phyloP scores from a whole-genome alignment of 352 stramenopile genomes.

The Globisporangium sylvaticum region DNA sequence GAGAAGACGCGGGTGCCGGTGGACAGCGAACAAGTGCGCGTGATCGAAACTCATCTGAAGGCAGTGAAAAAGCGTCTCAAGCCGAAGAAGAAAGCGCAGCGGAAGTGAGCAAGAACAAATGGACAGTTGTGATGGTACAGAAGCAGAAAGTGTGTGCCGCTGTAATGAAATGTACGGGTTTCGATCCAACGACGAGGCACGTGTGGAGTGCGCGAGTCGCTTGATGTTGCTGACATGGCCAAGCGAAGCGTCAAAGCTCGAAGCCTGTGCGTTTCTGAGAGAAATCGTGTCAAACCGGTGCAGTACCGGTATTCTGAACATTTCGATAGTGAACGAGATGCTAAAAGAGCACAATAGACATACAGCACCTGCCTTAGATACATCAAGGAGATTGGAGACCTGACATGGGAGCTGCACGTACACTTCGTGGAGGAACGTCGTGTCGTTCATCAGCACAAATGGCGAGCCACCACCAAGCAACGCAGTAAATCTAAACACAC shows the following conservation, averaged over 20 bases:
- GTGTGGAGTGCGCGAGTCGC: too few relatives aligned
- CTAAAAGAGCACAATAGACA: neutral
- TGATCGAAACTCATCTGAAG: constrained; percentile 42
- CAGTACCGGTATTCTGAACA: too few relatives aligned
- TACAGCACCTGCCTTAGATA: neutral
- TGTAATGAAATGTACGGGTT: too few relatives aligned
- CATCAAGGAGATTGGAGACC: too few relatives aligned
- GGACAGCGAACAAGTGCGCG: constrained; percentile 38
- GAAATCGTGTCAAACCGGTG: too few relatives aligned
- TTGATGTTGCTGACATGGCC: too few relatives aligned
- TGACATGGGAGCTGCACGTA: neutral
- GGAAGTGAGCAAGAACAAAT: neutral
- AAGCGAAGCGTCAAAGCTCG: too few relatives aligned
- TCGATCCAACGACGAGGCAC: too few relatives aligned
- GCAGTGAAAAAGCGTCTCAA: constrained; percentile 36
- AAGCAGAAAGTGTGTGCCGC: too few relatives aligned
- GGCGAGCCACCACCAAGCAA: constrained; percentile 2
- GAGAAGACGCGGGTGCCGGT: constrained; percentile 32
- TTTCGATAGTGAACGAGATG: constrained; percentile 25
- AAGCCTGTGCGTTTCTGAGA: too few relatives aligned
- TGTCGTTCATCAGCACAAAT: neutral
- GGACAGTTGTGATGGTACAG: neutral
- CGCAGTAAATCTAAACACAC: neutral
- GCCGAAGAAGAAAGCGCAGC: constrained; percentile 11
- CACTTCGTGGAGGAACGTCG: constrained; percentile 15